These are phyloP conservation scores for Phytopythium ostracodes DNA, from an alignment of 352 stramenopile genomes.

Conservation along the genomic window DNA sequence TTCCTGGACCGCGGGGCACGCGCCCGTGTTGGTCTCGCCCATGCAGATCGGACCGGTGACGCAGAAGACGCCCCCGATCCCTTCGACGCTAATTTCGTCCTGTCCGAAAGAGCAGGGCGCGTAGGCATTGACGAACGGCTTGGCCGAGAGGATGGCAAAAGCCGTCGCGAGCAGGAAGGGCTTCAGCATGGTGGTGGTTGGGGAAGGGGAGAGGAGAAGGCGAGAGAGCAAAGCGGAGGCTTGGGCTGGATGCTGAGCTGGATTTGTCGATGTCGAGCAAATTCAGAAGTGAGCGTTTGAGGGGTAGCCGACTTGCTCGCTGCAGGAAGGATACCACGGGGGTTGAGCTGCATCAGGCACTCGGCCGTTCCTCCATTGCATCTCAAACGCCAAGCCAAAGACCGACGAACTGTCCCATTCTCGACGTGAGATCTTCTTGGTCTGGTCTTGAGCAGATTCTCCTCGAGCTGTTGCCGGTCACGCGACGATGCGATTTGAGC, in stretches of 20 bases:
- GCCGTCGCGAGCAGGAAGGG: constrained; percentile 24
- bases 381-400: no score
- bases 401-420: neutral
- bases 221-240: neutral
- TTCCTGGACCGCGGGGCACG: constrained; percentile 30
- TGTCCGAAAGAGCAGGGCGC: constrained; percentile 14
- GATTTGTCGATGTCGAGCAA: neutral
- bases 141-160: constrained; percentile 12
- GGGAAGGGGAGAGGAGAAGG: neutral
- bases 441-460: neutral
- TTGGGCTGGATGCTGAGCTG: neutral
- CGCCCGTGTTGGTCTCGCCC: constrained; percentile 21
- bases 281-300: constrained; percentile 1
- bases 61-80: constrained; percentile 38
- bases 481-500: neutral
- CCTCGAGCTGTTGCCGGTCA: neutral
- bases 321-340: neutral
- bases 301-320: neutral
- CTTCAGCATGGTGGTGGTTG: constrained; percentile 18
- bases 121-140: constrained; percentile 8
- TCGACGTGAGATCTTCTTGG: neutral
- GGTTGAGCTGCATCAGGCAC: neutral
- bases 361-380: no score
- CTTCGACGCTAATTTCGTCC: constrained; percentile 29
- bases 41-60: constrained; percentile 30